phyloP scores from a whole-genome alignment of 257 asterid genomes.

The Solanum sejunctum region DNA sequence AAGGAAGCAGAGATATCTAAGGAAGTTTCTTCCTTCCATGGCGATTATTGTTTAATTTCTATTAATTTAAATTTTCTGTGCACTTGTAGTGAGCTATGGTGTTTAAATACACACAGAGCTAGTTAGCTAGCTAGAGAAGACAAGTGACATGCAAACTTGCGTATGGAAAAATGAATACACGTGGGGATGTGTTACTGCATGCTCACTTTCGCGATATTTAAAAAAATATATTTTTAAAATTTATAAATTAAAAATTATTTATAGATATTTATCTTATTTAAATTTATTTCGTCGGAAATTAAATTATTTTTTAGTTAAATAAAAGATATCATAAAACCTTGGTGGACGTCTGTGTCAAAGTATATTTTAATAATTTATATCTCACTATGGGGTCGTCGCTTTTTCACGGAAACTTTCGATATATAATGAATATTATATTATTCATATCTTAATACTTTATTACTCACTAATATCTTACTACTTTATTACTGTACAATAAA shows the following conservation, averaged over 20 bases:
- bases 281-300: too few species aligned
- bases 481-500: background rate
- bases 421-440: background rate
- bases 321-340: background rate
- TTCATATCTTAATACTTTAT: background rate
- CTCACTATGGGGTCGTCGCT: background rate
- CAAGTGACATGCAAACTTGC: background rate
- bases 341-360: background rate
- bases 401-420: background rate
- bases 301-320: too few species aligned
- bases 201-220: too few species aligned
- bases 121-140: background rate
- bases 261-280: too few species aligned
- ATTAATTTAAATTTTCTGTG: background rate
- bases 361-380: background rate
- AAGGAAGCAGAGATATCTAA: conserved; percentile 34
- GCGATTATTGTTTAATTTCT: background rate
- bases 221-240: too few species aligned
- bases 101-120: background rate
- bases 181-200: too few species aligned
- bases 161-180: background rate
- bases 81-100: background rate
- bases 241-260: too few species aligned
- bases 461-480: background rate
- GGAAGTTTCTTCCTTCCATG: conserved; percentile 42